These are phyloP conservation scores for Colletotrichum agaves DNA, from an alignment of 2,329 filamentous ascomycete species.

Conservation along the genomic window DNA sequence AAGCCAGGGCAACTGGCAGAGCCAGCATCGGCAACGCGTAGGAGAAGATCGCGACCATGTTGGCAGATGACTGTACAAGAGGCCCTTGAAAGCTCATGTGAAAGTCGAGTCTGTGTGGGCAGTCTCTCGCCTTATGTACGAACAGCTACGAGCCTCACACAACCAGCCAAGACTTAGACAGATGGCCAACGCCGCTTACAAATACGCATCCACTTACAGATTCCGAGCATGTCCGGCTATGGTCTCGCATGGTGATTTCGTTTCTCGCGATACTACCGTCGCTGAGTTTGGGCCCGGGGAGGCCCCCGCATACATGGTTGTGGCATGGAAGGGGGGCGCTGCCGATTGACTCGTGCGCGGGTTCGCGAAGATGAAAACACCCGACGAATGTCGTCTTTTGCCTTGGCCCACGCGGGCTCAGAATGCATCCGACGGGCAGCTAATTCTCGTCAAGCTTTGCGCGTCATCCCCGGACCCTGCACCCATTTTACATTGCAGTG, in stretches of 20 bases:
- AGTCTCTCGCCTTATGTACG: neutral
- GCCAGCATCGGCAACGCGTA: constrained; percentile 17
- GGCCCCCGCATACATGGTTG: constrained; percentile 16
- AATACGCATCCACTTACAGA: neutral
- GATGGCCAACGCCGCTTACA: neutral
- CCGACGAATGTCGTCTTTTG: neutral
- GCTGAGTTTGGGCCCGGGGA: neutral
- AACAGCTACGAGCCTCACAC: no score
- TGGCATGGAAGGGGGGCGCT: neutral
- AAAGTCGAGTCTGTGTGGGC: fast-evolving
- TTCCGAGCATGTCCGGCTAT: neutral
- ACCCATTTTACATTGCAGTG: neutral
- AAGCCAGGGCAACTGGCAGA: constrained; percentile 15
- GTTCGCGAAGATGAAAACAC: neutral
- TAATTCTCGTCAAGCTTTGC: constrained; percentile 1
- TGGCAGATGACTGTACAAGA: neutral
- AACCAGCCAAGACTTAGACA: no score
- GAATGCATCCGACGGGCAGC: neutral
- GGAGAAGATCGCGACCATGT: neutral
- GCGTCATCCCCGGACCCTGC: neutral
- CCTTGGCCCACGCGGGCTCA: neutral
- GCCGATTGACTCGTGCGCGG: constrained; percentile 16
- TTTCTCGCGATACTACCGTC: neutral
- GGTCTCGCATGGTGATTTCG: neutral
- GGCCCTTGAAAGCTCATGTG: fast-evolving